These are phyloP conservation scores for Trichosanthes cucumerina DNA, from an alignment of 306 rosid species.

Conservation along the genomic window DNA sequence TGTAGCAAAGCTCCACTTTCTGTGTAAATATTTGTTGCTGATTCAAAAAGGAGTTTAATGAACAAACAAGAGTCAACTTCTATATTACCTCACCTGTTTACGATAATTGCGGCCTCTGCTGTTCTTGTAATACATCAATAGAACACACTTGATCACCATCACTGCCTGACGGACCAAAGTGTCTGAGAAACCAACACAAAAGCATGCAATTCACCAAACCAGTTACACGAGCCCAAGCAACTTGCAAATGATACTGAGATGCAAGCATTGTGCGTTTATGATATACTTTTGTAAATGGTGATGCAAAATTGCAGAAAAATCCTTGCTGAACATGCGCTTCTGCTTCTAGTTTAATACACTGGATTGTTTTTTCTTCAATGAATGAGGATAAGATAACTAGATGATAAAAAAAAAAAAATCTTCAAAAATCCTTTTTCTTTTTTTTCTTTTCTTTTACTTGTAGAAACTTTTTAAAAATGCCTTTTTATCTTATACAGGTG, in stretches of 20 bases:
- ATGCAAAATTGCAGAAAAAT: neutral
- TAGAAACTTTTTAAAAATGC: neutral
- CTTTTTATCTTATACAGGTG: neutral
- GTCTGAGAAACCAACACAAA: constrained; percentile 44
- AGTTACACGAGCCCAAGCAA: neutral
- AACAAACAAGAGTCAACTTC: neutral
- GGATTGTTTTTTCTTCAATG: neutral
- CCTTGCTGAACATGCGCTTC: neutral
- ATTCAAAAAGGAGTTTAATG: neutral
- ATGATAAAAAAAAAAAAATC: neutral
- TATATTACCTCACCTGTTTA: constrained; percentile 58
- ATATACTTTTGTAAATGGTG: neutral
- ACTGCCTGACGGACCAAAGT: constrained; percentile 89
- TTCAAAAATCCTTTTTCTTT: neutral
- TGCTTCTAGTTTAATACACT: neutral
- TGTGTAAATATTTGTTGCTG: neutral
- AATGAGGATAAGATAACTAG: neutral
- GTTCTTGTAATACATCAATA: constrained; percentile 83
- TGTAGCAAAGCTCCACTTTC: neutral
- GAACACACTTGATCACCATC: constrained; percentile 67
- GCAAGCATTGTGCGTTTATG: neutral
- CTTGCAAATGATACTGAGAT: neutral
- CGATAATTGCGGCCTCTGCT: constrained; percentile 86
- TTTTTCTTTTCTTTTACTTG: too few relatives aligned
- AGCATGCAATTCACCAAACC: neutral